A percentile compares a stretch with the other conserved stretches of the same genome.
Evolutionary conservation across 805 yeast genomes (phyloP).

Genomic region (Cyberlindnera suaveolens): DNA sequence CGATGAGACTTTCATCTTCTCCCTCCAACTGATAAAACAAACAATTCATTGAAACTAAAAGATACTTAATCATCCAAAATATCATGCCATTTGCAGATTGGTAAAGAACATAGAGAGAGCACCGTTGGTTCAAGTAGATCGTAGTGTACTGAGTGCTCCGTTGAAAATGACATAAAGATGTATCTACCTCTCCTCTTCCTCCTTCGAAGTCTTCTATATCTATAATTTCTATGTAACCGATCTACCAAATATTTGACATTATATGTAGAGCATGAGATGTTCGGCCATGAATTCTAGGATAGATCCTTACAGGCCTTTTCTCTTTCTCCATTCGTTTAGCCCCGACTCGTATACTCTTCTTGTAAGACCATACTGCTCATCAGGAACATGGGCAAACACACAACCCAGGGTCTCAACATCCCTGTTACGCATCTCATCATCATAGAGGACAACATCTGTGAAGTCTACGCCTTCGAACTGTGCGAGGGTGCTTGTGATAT

Average conservation of each 20-base stretch:
- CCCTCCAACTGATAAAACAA: no score
- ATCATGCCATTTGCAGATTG: no score
- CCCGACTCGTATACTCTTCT: constrained; percentile 9
- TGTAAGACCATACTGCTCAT: constrained; percentile 32
- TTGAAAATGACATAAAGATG: no score
- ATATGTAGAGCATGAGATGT: background rate
- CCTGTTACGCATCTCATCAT: constrained; percentile 72
- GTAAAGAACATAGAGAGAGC: no score
- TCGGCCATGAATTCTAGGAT: background rate
- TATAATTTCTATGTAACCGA: no score
- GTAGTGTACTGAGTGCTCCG: no score
- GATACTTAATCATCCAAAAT: no score
- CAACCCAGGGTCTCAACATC: constrained; percentile 74
- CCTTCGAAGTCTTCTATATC: no score
- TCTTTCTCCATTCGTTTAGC: constrained; percentile 3
- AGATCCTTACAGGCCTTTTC: background rate
- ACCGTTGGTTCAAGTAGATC: no score
- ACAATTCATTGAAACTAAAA: no score
- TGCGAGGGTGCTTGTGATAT: constrained; percentile 51
- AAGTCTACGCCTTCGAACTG: constrained; percentile 44
- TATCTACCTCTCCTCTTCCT: no score
- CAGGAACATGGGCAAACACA: constrained; percentile 55
- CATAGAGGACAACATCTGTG: constrained; percentile 44
- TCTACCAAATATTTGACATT: constrained; percentile 6
- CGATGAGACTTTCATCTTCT: no score